These are phyloP conservation scores for Rubia tinctorum DNA, from an alignment of 305 asterid genomes.

Conservation along the genomic window DNA sequence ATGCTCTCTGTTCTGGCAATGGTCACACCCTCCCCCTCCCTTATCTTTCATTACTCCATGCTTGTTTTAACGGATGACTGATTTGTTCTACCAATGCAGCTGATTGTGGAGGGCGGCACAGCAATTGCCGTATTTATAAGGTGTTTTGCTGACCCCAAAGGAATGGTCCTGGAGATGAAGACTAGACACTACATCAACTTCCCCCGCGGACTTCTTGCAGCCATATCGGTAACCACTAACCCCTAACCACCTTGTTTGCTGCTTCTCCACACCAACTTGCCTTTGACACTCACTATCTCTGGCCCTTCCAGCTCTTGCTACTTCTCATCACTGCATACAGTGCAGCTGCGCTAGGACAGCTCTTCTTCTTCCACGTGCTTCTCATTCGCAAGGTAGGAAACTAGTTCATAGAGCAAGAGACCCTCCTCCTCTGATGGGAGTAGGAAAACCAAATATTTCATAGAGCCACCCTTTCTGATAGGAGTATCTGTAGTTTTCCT, in stretches of 20 bases:
- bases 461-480: background rate
- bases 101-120: slow-evolving; percentile 77
- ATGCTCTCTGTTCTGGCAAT: slow-evolving; percentile 75
- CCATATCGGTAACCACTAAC: slow-evolving; percentile 49
- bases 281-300: background rate
- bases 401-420: too few relatives aligned
- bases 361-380: slow-evolving; percentile 82
- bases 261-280: background rate
- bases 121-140: slow-evolving; percentile 82
- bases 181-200: slow-evolving; percentile 48
- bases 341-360: slow-evolving; percentile 85
- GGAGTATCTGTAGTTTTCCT: background rate
- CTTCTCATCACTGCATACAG: slow-evolving; percentile 56
- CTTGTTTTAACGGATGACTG: background rate
- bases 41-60: too few relatives aligned
- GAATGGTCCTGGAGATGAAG: slow-evolving; percentile 56
- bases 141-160: slow-evolving; percentile 80
- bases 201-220: slow-evolving; percentile 82
- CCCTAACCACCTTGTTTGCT: background rate
- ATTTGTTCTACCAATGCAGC: slow-evolving; percentile 41
- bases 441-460: too few relatives aligned
- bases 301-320: slow-evolving; percentile 48
- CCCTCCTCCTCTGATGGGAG: too few relatives aligned
- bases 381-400: slow-evolving; percentile 80
- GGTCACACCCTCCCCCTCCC: slow-evolving; percentile 39